Base-by-base conservation (phyloP, 805 yeast genomes). In the Saccharomycopsis fermentans region DNA sequence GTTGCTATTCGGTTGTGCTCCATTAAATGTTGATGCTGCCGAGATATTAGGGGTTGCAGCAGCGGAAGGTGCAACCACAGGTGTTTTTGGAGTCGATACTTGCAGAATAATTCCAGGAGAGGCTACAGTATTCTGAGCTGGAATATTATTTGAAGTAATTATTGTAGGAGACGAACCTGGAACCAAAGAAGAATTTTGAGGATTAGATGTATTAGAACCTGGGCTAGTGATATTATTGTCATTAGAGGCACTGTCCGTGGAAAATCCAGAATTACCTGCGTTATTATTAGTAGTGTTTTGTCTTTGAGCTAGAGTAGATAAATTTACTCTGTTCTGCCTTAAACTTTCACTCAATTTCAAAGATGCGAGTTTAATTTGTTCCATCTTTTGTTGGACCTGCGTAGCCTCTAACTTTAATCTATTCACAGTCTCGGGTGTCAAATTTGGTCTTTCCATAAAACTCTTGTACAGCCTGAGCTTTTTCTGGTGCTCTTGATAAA, bases 311-410 rank as follows among this genome's bases (percentile, higher is more conserved):
- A 57, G 24, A 32, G 55, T 34, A 36, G 63, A 39, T 58, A 60
- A 64, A 62, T 29, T 52, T n/a, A 56, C 63, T 14, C 60, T 27
- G 27, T 59, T 56, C 35, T 60, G 62, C 11, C 47, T 55, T 4
- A 57, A 34, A 34, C 56, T 58, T 32, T 58, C 61, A n/a, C 40
- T 58, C 48, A 54, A 52, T 68, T 55, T 48, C 11, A 40, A 3
- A 47, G 35, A 54, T 16, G 57, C 21, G 17, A 52, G 21, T 32
- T 57, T 59, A 6, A 60, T 58, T 34, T 65, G 65, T 40, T 70
- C 72, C 26, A 71, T 62, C 52, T 70, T 68, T 51, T 66, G 68
- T 56, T 68, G 69, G 27, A 68, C 59, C 43, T 64, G 67, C 11
- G 63, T 63, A 55, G 65, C 69, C 54, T 70, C 70, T 29, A 67